These are phyloP conservation scores for Ananas comosus DNA, from an alignment of 176 grass and related monocot genomes.

Conservation along the genomic window DNA sequence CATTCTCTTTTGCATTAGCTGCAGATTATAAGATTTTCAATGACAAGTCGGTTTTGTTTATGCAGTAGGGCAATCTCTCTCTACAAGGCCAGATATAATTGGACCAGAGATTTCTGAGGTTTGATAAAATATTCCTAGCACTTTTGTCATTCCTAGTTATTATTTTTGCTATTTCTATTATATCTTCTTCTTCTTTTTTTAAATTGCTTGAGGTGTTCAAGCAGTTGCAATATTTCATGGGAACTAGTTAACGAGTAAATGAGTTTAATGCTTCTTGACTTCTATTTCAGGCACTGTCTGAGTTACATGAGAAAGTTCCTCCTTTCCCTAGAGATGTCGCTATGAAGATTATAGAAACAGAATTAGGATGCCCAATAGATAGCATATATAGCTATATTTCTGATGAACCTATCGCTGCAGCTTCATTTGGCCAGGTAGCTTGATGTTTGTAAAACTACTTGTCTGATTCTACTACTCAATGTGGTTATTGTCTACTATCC, in stretches of 20 bases:
- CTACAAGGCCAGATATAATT: constrained; percentile 88
- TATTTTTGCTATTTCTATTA: background rate
- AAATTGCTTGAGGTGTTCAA: background rate
- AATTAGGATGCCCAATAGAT: constrained; percentile 52
- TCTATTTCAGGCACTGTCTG: constrained; percentile 55
- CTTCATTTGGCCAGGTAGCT: constrained; percentile 90
- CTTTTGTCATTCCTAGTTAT: background rate
- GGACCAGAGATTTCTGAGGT: constrained; percentile 95
- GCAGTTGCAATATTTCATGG: too few species aligned
- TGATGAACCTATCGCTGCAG: constrained; percentile 67
- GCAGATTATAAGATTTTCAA: constrained; percentile 12
- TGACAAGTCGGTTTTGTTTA: constrained; percentile 32
- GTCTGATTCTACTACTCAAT: background rate
- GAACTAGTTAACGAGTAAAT: too few species aligned
- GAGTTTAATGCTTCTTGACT: background rate
- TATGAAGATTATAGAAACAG: constrained; percentile 68
- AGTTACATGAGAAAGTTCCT: constrained; percentile 88
- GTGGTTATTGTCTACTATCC: background rate
- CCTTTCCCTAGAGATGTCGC: constrained; percentile 63
- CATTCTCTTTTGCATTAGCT: background rate
- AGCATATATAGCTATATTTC: constrained; percentile 69
- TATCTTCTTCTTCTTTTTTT: background rate
- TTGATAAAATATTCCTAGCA: constrained; percentile 40
- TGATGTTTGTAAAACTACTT: background rate
- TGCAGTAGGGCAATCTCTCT: constrained; percentile 92